These are phyloP conservation scores for Komagataea norvegica DNA, from an alignment of 1,139 yeast genomes.

Conservation along the genomic window DNA sequence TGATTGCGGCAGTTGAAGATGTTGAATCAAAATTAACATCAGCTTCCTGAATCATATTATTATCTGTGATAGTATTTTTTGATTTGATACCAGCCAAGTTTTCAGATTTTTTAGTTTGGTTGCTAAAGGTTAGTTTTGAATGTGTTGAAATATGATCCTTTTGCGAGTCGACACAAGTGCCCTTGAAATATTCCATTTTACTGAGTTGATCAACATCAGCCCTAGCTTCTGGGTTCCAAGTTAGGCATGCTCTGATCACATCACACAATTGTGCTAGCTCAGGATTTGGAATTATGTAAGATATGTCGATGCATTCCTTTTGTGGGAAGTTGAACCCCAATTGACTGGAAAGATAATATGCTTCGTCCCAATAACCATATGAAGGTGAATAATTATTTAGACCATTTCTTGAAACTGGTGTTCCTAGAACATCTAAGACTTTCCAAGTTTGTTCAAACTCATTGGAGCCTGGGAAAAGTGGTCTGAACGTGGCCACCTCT, in stretches of 20 bases:
- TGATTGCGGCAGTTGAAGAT: slow-evolving; percentile 4
- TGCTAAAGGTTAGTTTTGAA: slow-evolving; percentile 5
- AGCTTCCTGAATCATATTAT: background rate
- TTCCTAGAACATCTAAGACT: slow-evolving; percentile 65
- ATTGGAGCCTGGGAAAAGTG: slow-evolving; percentile 79
- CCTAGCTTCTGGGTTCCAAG: slow-evolving; percentile 62
- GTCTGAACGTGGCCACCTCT: slow-evolving; percentile 70
- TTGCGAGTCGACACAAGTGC: slow-evolving; percentile 32
- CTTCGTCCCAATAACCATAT: slow-evolving; percentile 70
- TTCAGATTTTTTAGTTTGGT: slow-evolving; percentile 7
- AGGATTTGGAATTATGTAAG: slow-evolving; percentile 34
- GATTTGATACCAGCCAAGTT: slow-evolving; percentile 6
- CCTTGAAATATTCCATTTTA: slow-evolving; percentile 48
- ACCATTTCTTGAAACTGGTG: slow-evolving; percentile 42
- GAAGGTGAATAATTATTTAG: slow-evolving; percentile 36
- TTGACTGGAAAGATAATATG: slow-evolving; percentile 42
- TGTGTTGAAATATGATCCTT: background rate
- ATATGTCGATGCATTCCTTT: slow-evolving; percentile 36
- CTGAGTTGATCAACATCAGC: slow-evolving; percentile 44
- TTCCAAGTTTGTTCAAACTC: slow-evolving; percentile 74
- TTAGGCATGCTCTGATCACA: slow-evolving; percentile 52
- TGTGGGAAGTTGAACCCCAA: slow-evolving; percentile 53
- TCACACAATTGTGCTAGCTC: slow-evolving; percentile 40
- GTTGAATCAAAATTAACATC: slow-evolving; percentile 1
- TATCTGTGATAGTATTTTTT: background rate